A percentile compares a stretch with the other conserved stretches of the same genome.
phyloP scores from a whole-genome alignment of 2,329 filamentous ascomycete species.

The Aspergillus niger region DNA sequence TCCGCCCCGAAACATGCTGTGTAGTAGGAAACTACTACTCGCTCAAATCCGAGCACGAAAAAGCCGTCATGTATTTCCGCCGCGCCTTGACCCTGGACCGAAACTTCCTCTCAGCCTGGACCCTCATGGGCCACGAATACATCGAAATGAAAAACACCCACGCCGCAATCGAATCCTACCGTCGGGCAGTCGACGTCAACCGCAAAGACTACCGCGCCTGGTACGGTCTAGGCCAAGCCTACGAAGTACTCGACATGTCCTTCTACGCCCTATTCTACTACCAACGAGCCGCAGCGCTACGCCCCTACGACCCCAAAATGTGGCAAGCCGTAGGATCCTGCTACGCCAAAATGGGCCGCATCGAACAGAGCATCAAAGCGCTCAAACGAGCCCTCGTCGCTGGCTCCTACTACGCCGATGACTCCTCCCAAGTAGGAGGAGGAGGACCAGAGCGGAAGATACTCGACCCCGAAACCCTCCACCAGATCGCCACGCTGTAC shows the following conservation, averaged over 20 bases:
- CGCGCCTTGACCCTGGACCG: conserved; percentile 88
- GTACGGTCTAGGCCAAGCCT: conserved; percentile 96
- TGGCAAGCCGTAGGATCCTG: conserved; percentile 96
- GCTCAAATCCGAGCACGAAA: conserved; percentile 90
- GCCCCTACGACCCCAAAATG: conserved; percentile 98
- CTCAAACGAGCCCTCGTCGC: conserved; percentile 89
- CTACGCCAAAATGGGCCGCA: conserved; percentile 82
- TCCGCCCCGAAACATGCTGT: conserved; percentile 93
- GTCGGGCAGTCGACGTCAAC: conserved; percentile 92
- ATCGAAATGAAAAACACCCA: conserved; percentile 99
- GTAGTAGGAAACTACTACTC: conserved; percentile 98
- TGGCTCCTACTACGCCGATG: conserved; percentile 73
- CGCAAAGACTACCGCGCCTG: conserved; percentile 95
- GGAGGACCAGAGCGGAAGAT: conserved; percentile 46
- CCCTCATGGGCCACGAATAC: conserved; percentile 97
- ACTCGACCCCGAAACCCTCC: conserved; percentile 85
- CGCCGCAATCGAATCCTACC: conserved; percentile 94
- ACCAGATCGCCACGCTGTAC: conserved; percentile 88
- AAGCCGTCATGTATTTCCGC: conserved; percentile 96
- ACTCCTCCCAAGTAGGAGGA: conserved; percentile 25
- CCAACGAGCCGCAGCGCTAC: conserved; percentile 86
- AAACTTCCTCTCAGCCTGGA: conserved; percentile 92
- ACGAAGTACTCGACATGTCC: conserved; percentile 97
- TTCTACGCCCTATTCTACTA: conserved; percentile 98
- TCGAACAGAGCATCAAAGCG: conserved; percentile 90